Evolutionary conservation across 805 yeast species (phyloP), one percentile per base, ranked within the genome.

Genomic region (Candida montana): DNA sequence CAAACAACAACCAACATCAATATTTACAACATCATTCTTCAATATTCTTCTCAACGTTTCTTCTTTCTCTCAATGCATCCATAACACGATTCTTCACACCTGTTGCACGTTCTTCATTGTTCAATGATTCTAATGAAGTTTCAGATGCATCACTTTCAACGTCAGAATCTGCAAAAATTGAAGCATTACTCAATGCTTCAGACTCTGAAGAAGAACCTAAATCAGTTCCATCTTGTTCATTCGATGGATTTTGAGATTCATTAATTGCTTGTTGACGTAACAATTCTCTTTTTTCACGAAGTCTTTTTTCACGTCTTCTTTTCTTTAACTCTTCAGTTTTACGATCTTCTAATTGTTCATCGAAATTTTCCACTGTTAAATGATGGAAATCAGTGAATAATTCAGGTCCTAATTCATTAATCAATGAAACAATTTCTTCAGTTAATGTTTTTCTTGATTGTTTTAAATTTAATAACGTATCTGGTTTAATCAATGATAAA

Each of bases 361-460:
- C 53, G 30, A 53, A 42, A 33, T 57, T 52, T 12, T 37, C 39
- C 23, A 54, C 46, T n/a, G 57, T 55, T 32, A 63, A 59, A 33
- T 58, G 61, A 40, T 82, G 82, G 57, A 90, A 85, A 63, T 90
- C 96, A 5, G 95, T 91, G 71, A 80, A 90, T 41, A 93, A 62
- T 55, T 81, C 75, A 5, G 95, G 93, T 0, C 97, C 98, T 44
- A 81, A 74, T 33, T 74, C 77, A 58, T 90, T 88, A 37, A 91
- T 88, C 5, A 79, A 61, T 32, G 81, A 84, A 1, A 96, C 86
- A 44, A 93, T 85, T 42, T 84, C 81, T 46, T 70, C 74, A 17
- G 86, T 77, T 45, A 91, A 69, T 46, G 72, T 73, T 31, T 67
- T 65, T 48, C 98, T 72, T 38, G 76, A 70, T 21, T 67, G 63